Evolutionary conservation across 352 stramenopile genomes (phyloP).

Genomic region (Phytophthora sansomeana): DNA sequence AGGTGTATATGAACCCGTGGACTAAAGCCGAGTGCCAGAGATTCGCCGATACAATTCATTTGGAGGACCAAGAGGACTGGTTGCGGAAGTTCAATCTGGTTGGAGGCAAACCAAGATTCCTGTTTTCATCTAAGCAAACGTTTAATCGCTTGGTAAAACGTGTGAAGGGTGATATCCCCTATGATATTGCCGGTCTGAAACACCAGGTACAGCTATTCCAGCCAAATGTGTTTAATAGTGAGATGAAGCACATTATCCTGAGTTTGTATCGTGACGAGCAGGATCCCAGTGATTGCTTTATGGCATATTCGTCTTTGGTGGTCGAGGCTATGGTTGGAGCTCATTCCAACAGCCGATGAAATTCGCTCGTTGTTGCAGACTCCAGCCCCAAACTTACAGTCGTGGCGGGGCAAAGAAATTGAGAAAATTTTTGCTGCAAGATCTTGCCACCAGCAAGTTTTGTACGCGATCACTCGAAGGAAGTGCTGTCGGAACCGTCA

Average conservation of each 20-base stretch:
- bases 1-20: too few species aligned
- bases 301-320: constrained; percentile 19
- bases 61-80: too few species aligned
- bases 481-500: neutral
- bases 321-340: constrained; percentile 13
- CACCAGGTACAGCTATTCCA: too few species aligned
- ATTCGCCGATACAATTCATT: constrained; percentile 20
- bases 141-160: too few species aligned
- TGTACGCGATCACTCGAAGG: constrained; percentile 14
- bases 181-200: too few species aligned
- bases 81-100: too few species aligned
- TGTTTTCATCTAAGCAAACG: too few species aligned
- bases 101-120: too few species aligned
- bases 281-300: neutral
- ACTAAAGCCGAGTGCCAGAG: constrained; percentile 25
- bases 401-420: constrained; percentile 18
- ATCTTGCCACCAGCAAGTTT: constrained; percentile 21
- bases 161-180: too few species aligned
- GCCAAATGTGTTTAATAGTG: constrained; percentile 4
- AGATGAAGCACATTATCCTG: constrained; percentile 19
- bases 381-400: constrained; percentile 13
- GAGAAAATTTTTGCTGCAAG: constrained; percentile 22
- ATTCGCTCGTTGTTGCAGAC: constrained; percentile 20
- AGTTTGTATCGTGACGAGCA: constrained; percentile 6
- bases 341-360: constrained; percentile 6